Evolutionary conservation across 768 basidiomycete species (phyloP).

Genomic region (Saitozyma podzolica): DNA sequence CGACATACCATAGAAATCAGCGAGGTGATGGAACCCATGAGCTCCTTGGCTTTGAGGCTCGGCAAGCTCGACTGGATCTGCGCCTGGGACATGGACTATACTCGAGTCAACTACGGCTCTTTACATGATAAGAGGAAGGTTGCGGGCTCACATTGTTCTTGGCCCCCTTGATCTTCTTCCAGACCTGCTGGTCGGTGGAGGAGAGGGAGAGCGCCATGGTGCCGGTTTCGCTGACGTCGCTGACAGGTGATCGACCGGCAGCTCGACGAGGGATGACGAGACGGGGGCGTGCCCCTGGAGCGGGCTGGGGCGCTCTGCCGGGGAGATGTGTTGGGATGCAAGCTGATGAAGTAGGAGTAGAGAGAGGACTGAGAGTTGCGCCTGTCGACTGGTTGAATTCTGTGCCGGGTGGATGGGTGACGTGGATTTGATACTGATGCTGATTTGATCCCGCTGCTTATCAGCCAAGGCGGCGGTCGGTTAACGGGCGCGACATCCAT

Average conservation of each 20-base stretch:
- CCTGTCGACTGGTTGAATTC: not conserved
- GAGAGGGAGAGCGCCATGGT: constrained; percentile 26
- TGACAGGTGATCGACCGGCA: no score
- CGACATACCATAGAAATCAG: constrained; percentile 23
- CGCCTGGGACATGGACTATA: constrained; percentile 25
- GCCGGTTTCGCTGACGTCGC: not conserved
- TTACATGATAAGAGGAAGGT: constrained; percentile 2
- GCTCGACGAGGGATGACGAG: no score
- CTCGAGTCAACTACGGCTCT: no score
- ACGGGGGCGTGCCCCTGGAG: not conserved
- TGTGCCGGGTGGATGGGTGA: not conserved
- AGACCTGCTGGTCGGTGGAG: constrained; percentile 44
- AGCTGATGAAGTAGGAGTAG: no score
- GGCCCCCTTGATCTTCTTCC: constrained; percentile 34
- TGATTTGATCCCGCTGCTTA: not conserved
- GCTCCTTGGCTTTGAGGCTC: constrained; percentile 17
- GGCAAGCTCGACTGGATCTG: constrained; percentile 37
- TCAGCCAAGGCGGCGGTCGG: not conserved
- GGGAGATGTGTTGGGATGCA: not conserved
- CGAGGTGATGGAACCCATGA: constrained; percentile 13
- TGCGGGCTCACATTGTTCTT: constrained; percentile 34
- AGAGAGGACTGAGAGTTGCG: no score
- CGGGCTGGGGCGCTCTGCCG: not conserved
- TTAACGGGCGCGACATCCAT: not conserved
- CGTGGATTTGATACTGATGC: not conserved